Percentiles rank a stretch among this genome's conserved stretches.
These are phyloP conservation scores for Solanum infundibuliforme DNA, from an alignment of 257 asterid species.

Conservation along the genomic window DNA sequence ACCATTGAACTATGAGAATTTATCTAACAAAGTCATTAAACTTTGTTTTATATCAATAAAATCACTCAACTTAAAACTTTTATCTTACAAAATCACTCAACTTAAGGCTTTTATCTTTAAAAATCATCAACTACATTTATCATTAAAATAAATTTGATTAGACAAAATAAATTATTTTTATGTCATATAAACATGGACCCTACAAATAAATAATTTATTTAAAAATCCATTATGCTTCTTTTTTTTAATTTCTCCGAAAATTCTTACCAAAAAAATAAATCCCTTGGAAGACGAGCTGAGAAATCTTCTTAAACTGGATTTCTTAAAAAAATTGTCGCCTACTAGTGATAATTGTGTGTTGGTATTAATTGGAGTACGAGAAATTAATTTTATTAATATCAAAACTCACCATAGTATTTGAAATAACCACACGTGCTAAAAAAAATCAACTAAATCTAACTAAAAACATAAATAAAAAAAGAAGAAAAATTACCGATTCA, in stretches of 20 bases:
- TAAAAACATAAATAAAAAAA: background rate
- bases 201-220: no score
- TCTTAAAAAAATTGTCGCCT: background rate
- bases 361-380: no score
- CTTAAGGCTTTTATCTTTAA: background rate
- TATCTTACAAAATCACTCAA: background rate
- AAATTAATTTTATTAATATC: no score
- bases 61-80: background rate
- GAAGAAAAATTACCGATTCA: no score
- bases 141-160: background rate
- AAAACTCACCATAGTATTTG: no score
- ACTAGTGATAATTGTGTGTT: no score
- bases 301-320: background rate
- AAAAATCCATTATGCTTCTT: background rate
- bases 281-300: background rate
- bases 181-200: background rate
- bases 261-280: background rate
- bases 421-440: background rate
- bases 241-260: background rate
- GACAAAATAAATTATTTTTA: no score
- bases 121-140: background rate
- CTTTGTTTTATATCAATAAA: background rate
- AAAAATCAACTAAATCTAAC: background rate
- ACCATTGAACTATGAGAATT: background rate
- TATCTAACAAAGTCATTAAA: background rate